Base-by-base conservation (phyloP, 805 yeast genomes). In the Yarrowia yakushimensis region DNA sequence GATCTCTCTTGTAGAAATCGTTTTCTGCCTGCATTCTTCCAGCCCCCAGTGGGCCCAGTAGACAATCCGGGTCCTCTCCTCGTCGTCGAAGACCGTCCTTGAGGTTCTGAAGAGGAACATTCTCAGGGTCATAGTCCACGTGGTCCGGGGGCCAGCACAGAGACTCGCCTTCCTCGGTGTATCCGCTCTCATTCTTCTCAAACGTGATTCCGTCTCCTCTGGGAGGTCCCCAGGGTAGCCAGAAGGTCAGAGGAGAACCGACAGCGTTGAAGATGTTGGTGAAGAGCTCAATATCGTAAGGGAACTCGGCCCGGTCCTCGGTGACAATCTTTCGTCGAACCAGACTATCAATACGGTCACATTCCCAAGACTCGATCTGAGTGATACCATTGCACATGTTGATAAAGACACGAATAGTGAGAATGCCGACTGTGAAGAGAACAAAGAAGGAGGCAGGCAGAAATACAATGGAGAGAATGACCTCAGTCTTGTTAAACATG, bases 301-400 rank as follows among this genome's bases (percentile, higher is more conserved):
- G 98, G 71, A 94, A 93, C 1, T 88, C 81, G 17, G 62, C 68
- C 3, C 65, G 41, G 10, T 59, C 45, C 34, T 64, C 66, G 2
- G 66, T 66, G 9, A 63, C 63, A 30, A 73, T 59, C 28, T 65
- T 66, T 8, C 74, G 68, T 17, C 82, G 78, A 63, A 84, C 81
- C 66, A 87, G 87, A 3, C 84, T 76, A 60, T 84, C 90, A 1
- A 90, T 78, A 67, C 98, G 80, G 67, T 94, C 98, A 73, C 78
- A 73, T 69, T 93, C 98, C 99, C 99, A 93, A 2, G 81, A 77
- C 74, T 93, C 99, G 60, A 93, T 92, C 71, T 90, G 96, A 1
- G 97, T 85, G 81, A 82, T 86, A 25, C 97, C 97, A 28, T 78
- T 74, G 57, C 82, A 71, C 1, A 81, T 66, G 69, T 85, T 84